These are phyloP conservation scores for Mycena kentingensis DNA, from an alignment of 768 basidiomycete genomes.

Conservation along the genomic window DNA sequence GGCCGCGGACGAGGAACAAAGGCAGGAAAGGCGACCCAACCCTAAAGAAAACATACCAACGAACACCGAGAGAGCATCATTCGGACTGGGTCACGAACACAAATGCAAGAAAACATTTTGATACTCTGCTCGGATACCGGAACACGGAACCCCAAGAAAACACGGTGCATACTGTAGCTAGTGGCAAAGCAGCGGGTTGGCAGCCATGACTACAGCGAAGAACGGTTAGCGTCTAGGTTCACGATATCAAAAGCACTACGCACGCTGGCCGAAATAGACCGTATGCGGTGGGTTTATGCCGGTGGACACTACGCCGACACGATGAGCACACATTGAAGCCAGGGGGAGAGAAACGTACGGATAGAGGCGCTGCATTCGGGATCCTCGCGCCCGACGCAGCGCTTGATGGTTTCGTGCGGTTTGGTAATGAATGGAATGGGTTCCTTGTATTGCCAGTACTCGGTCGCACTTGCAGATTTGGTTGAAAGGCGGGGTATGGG, in stretches of 20 bases:
- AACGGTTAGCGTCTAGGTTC: background rate
- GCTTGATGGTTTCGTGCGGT: conserved; percentile 9
- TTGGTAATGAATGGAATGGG: conserved; percentile 2
- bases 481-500: background rate
- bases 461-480: background rate
- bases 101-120: too few relatives aligned
- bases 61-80: too few relatives aligned
- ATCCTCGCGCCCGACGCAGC: conserved; percentile 10
- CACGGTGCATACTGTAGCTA: too few relatives aligned
- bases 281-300: background rate
- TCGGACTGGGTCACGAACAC: too few relatives aligned
- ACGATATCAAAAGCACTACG: background rate
- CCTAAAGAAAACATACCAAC: too few relatives aligned
- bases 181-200: background rate
- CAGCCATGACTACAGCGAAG: background rate
- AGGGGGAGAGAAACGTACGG: background rate
- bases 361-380: conserved; percentile 7
- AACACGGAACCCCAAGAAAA: too few relatives aligned
- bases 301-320: background rate
- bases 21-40: too few relatives aligned
- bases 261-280: background rate
- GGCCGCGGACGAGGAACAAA: too few relatives aligned
- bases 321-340: background rate
- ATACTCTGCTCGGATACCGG: too few relatives aligned
- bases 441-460: conserved; percentile 20